These are phyloP conservation scores for Cytospora mali DNA, from an alignment of 2,329 filamentous ascomycete species.

Conservation along the genomic window DNA sequence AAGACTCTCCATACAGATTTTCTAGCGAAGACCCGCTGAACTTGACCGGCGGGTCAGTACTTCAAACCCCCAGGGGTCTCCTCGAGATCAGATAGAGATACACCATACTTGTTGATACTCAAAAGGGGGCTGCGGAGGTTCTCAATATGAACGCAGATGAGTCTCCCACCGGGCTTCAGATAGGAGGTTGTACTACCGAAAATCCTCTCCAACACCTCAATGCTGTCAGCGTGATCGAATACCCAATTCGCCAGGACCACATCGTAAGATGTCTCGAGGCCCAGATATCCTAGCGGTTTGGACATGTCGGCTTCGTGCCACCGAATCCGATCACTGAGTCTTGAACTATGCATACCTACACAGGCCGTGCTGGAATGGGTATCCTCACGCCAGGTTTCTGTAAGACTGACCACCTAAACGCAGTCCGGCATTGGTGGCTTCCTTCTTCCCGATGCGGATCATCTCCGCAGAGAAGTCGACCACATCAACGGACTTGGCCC, in stretches of 20 bases:
- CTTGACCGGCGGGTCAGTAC: slow-evolving; percentile 23
- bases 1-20: slow-evolving; percentile 20
- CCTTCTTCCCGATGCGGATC: slow-evolving; percentile 31
- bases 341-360: too few relatives aligned
- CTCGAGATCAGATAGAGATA: background rate
- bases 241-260: slow-evolving; percentile 31
- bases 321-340: slow-evolving; percentile 23
- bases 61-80: slow-evolving; percentile 3
- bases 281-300: slow-evolving; percentile 21
- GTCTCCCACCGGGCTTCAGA: slow-evolving; percentile 29
- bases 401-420: too few relatives aligned
- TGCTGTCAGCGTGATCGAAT: slow-evolving; percentile 27
- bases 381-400: too few relatives aligned
- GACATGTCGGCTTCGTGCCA: slow-evolving; percentile 28
- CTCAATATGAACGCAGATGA: slow-evolving; percentile 26
- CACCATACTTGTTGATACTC: background rate
- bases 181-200: slow-evolving; percentile 23
- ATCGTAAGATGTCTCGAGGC: slow-evolving; percentile 27
- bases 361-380: too few relatives aligned
- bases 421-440: slow-evolving; percentile 1
- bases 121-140: slow-evolving; percentile 13
- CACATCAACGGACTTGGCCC: slow-evolving; percentile 35
- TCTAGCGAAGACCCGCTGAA: slow-evolving; percentile 22
- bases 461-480: slow-evolving; percentile 36
- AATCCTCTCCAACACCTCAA: slow-evolving; percentile 28